Percentiles rank a stretch among this genome's conserved stretches.
phyloP scores from a whole-genome alignment of 441 rosid species.

The Gossypium lobatum region DNA sequence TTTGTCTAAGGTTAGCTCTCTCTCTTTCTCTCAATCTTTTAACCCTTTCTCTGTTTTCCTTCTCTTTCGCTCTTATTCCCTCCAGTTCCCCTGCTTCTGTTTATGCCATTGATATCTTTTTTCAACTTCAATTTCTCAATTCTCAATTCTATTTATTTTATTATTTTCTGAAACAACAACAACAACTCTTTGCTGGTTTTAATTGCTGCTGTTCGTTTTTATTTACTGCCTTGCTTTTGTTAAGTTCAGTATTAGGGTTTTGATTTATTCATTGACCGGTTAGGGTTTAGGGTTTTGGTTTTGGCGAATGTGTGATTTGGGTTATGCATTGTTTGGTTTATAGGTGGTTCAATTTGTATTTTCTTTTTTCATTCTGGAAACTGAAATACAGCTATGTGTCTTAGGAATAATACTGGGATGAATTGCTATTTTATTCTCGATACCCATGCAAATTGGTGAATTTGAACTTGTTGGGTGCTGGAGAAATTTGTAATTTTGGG shows the following conservation, averaged over 20 bases:
- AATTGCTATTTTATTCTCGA: constrained; percentile 15
- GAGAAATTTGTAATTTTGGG: constrained; percentile 25
- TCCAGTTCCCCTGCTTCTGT: constrained; percentile 35
- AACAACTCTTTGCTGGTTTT: constrained; percentile 12
- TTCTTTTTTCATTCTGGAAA: constrained; percentile 28
- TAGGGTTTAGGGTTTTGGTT: constrained; percentile 48
- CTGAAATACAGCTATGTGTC: constrained; percentile 27
- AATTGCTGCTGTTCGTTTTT: not conserved
- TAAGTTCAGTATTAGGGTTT: constrained; percentile 41
- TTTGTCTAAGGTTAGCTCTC: constrained; percentile 27
- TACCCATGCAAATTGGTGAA: constrained; percentile 32
- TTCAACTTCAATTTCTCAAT: constrained; percentile 23
- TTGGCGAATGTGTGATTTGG: constrained; percentile 49
- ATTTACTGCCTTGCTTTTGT: not conserved
- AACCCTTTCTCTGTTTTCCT: too few relatives aligned
- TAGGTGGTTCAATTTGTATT: constrained; percentile 36
- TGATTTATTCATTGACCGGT: constrained; percentile 18
- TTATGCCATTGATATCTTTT: constrained; percentile 42
- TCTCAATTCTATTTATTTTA: constrained; percentile 21
- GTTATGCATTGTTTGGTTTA: constrained; percentile 44
- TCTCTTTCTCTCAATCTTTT: too few relatives aligned
- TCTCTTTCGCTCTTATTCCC: constrained; percentile 9
- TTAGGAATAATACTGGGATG: not conserved
- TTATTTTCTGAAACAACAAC: constrained; percentile 5
- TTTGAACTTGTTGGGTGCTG: constrained; percentile 28